These are phyloP conservation scores for Thelephora terrestris DNA, from an alignment of 1,284 basidiomycete genomes.

Conservation along the genomic window DNA sequence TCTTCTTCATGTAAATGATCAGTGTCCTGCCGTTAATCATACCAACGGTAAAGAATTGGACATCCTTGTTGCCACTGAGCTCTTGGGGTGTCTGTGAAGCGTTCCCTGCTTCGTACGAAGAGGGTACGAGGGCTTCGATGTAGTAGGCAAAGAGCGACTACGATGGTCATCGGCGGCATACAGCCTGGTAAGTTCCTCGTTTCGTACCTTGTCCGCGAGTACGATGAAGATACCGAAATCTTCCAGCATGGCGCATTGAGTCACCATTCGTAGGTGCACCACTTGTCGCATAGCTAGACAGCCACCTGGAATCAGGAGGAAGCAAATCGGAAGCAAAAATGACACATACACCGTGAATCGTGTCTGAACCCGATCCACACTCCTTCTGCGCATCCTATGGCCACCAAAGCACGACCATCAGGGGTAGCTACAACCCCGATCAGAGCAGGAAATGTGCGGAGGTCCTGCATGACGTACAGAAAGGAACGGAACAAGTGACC, in stretches of 20 bases:
- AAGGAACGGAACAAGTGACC: too few relatives aligned
- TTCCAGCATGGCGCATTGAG: constrained; percentile 91
- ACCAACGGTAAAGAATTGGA: constrained; percentile 92
- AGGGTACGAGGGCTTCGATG: too few relatives aligned
- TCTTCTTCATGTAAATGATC: constrained; percentile 94
- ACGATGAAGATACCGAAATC: constrained; percentile 95
- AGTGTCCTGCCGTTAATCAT: constrained; percentile 63
- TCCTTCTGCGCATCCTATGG: too few relatives aligned
- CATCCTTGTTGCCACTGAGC: too few relatives aligned
- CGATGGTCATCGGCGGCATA: too few relatives aligned
- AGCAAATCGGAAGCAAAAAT: background rate
- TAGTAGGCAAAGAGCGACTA: too few relatives aligned
- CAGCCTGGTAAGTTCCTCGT: too few relatives aligned
- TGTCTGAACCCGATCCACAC: constrained; percentile 90
- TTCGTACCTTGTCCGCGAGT: constrained; percentile 73
- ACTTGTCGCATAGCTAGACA: constrained; percentile 79
- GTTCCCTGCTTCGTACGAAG: too few relatives aligned
- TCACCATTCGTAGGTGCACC: too few relatives aligned
- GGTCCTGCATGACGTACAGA: constrained; percentile 47
- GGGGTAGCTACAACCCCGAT: constrained; percentile 62
- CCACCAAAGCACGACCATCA: too few relatives aligned
- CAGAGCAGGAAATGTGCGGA: background rate
- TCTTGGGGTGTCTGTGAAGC: too few relatives aligned
- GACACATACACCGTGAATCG: constrained; percentile 64
- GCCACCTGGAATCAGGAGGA: background rate